Base-by-base conservation (phyloP, 2,329 filamentous ascomycete genomes). In the Trichoderma oligosporum region DNA sequence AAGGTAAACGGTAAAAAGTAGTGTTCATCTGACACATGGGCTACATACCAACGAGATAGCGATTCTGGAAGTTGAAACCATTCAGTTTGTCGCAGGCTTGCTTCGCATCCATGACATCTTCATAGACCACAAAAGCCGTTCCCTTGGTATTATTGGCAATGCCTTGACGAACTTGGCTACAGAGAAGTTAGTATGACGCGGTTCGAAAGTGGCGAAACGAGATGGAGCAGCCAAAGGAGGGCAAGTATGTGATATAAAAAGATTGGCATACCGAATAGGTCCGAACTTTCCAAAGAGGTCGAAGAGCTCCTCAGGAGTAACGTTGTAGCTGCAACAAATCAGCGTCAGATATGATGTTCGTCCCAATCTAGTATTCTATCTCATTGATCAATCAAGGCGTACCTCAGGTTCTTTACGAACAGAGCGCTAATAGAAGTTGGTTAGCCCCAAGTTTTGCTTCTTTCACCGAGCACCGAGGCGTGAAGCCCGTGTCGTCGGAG, bases 321-420 rank as follows among this genome's bases (percentile, higher is more conserved):
- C 92, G 88, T 95, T 96, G 85, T 97, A 97, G 88, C 92, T 96
- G 64, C 42, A 68, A 79, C 79, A 84, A 82, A 75, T 84, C 64
- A 70, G 66, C 63, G 38, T 61, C 29, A 20, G 47, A 60, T 24
- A 22, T 39, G 36, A 36, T 25, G 24, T 47, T 27, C 33, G 47
- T 18, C 25, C 36, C 5, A 41, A 33, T 39, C 33, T 22, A 38
- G 55, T 24, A 11, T 36, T 7, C n/a, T n/a, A n/a, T n/a, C n/a
- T n/a, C 36, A 2, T 24, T 29, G 12, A n/a, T 48, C 25, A 51
- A 31, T 8, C 25, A 31, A 48, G 42, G 41, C 49, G 31, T 76
- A 95, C 91, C 89, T 96, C 81, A 97, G 85, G 85, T 99, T 97
- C 90, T 97, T 97, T 71, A 97, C 93, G 85, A 97, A 97, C 81